phyloP scores from a whole-genome alignment of 495 filamentous ascomycete genomes.

The Penicillium ucsense region DNA sequence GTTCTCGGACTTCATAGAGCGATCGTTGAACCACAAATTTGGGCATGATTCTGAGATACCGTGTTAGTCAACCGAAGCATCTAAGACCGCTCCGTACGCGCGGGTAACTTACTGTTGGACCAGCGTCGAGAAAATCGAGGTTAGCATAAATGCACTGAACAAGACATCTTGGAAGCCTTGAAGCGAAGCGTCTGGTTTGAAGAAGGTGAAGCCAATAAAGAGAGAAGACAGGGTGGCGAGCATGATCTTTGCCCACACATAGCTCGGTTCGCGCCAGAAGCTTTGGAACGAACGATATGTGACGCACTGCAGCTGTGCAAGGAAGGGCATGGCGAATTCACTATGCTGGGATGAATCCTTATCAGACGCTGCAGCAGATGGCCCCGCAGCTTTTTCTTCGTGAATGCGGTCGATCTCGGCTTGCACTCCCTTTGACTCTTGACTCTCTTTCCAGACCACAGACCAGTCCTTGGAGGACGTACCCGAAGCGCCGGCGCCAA shows the following conservation, averaged over 20 bases:
- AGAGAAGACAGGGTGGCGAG: constrained; percentile 44
- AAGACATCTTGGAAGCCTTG: constrained; percentile 80
- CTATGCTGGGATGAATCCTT: constrained; percentile 10
- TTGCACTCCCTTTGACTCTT: constrained; percentile 55
- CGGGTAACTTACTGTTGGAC: constrained; percentile 34
- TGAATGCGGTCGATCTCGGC: constrained; percentile 58
- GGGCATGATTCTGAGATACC: constrained; percentile 52
- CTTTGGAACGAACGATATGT: constrained; percentile 40
- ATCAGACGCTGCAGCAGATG: constrained; percentile 2
- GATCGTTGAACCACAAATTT: constrained; percentile 56
- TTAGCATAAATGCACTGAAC: constrained; percentile 75
- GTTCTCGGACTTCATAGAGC: constrained; percentile 62
- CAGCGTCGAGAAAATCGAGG: constrained; percentile 65
- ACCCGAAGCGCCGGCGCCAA: constrained; percentile 44
- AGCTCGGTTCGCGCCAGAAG: constrained; percentile 50
- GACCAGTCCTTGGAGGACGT: constrained; percentile 77
- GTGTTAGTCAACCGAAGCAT: too few species aligned
- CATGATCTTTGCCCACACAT: constrained; percentile 43
- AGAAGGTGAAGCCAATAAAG: constrained; percentile 88
- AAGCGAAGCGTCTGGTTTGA: constrained; percentile 53
- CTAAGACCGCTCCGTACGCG: background rate
- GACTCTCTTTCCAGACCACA: constrained; percentile 60
- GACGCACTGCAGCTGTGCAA: constrained; percentile 39
- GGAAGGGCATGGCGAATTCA: constrained; percentile 46
- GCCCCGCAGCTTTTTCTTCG: constrained; percentile 24